phyloP scores from a whole-genome alignment of 2,329 filamentous ascomycete species.

The Neofusicoccum sp. region DNA sequence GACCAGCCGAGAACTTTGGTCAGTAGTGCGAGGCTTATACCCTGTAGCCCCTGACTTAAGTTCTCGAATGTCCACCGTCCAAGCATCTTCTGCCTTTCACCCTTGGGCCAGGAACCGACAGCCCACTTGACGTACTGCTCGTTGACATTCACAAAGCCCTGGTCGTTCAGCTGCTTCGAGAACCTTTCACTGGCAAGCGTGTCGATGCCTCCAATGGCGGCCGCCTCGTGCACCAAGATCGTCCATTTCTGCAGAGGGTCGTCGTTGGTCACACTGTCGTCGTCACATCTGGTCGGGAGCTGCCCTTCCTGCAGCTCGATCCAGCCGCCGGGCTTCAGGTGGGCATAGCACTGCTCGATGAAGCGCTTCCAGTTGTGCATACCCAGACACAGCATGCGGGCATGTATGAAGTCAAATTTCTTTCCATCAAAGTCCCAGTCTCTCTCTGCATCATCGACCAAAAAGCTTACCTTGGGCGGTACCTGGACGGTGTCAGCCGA shows the following conservation, averaged over 20 bases:
- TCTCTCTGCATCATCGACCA: slow-evolving; percentile 40
- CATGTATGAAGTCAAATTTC: slow-evolving; percentile 58
- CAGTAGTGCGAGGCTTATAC: slow-evolving; percentile 13
- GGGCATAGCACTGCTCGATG: slow-evolving; percentile 40
- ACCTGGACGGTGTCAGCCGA: slow-evolving; percentile 26
- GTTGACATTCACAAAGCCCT: slow-evolving; percentile 30
- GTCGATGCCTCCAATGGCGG: slow-evolving; percentile 20
- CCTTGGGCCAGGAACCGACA: slow-evolving; percentile 22
- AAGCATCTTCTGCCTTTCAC: slow-evolving; percentile 19
- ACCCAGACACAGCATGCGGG: slow-evolving; percentile 51
- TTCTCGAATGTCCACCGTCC: slow-evolving; percentile 16
- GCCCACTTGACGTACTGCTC: slow-evolving; percentile 34
- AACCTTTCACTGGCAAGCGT: slow-evolving; percentile 32
- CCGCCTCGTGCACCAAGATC: slow-evolving; percentile 1
- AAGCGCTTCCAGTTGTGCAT: slow-evolving; percentile 56
- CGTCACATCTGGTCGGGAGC: slow-evolving; percentile 15
- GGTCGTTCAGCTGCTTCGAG: slow-evolving; percentile 32
- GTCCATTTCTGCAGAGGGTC: slow-evolving; percentile 1
- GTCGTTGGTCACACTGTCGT: slow-evolving; percentile 19
- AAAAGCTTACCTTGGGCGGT: slow-evolving; percentile 34
- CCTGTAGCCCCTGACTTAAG: slow-evolving; percentile 17
- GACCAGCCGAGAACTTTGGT: slow-evolving; percentile 16
- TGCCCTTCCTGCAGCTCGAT: slow-evolving; percentile 49
- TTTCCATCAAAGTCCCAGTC: slow-evolving; percentile 53
- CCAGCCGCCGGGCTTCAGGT: slow-evolving; percentile 52